Evolutionary conservation across 495 filamentous ascomycete genomes (phyloP).

Genomic region (Tuber indicum): DNA sequence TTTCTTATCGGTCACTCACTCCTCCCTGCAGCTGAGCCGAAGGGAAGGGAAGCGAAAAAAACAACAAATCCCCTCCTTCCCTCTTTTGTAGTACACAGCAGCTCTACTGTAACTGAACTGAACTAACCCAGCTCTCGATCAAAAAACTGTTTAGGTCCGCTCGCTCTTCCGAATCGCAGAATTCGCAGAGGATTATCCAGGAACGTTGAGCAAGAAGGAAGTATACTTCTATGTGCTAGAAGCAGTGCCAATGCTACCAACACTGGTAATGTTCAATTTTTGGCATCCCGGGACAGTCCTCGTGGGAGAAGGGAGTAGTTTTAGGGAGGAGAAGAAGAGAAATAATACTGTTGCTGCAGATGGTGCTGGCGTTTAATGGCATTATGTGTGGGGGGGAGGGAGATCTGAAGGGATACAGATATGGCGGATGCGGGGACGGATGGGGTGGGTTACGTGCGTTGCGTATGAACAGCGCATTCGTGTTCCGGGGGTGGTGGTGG

Average conservation of each 20-base stretch:
- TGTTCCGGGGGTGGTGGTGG: constrained; percentile 6
- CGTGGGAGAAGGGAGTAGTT: constrained; percentile 20
- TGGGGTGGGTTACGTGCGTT: constrained; percentile 36
- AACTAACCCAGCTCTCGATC: background rate
- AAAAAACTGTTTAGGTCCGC: constrained; percentile 28
- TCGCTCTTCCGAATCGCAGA: constrained; percentile 20
- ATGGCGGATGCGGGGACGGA: constrained; percentile 35
- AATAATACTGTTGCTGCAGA: constrained; percentile 13
- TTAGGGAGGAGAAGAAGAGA: constrained; percentile 21
- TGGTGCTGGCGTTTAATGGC: constrained; percentile 11
- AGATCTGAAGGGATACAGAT: constrained; percentile 25
- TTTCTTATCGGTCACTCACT: constrained; percentile 13
- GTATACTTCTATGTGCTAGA: constrained; percentile 11
- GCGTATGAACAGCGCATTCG: constrained; percentile 34
- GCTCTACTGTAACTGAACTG: background rate
- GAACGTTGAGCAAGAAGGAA: constrained; percentile 29
- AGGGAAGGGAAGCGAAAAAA: constrained; percentile 18
- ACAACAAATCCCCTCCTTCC: constrained; percentile 10
- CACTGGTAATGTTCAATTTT: constrained; percentile 30
- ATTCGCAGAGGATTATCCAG: constrained; percentile 25
- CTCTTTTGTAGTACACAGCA: background rate
- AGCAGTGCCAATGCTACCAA: constrained; percentile 32
- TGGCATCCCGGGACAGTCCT: constrained; percentile 16
- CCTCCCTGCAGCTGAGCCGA: constrained; percentile 1
- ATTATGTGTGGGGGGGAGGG: constrained; percentile 19